Evolutionary conservation across 1,284 basidiomycete species (phyloP), one percentile per base, ranked within the genome.

Genomic region (Heterobasidion occidentale): DNA sequence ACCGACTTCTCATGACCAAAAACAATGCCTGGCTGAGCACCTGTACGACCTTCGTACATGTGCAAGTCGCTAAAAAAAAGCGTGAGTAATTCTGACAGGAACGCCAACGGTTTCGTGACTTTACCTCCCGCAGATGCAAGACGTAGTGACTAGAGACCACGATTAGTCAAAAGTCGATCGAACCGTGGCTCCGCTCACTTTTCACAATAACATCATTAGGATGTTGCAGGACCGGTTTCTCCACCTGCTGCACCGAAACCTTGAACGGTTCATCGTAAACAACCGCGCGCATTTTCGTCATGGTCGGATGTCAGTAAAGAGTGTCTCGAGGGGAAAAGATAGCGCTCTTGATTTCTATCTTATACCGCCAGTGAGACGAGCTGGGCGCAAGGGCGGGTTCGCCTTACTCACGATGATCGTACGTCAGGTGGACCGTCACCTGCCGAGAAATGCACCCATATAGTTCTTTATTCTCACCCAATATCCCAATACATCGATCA

Each of bases 31-130:
- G 74, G 58, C 60, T 78, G 60, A 1, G 77, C 78, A 15, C 70
- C 74, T 1, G 78, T 80, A 57, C 78, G 76, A 11, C 78, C 79
- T 66, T 81, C 77, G 62, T 80, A 80, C 77, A 79, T 80, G 58
- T 80, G 77, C 55, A 80, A 61, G 59, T 80, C 78, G 52, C 77
- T 78, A 50, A n/a, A 53, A 27, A 27, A 51, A 61, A 53, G 54
- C 19, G 36, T 12, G n/a, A 11, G 46, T 20, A 12, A 33, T 36
- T 38, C 27, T 27, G 27, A 27, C 5, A 5, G 6, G 27, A 27
- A 27, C 27, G 27, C 1, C 4, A 0, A 27, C 15, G 42, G 33
- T 20, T 9, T 15, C 44, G 9, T 9, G n/a, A 0, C n/a, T 51
- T 42, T 42, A 74, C 75, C 76, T 78, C 59, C 77, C 77, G 56